phyloP scores from a whole-genome alignment of 371 early-diverging fungal species.

The Actinomortierella wolfii region DNA sequence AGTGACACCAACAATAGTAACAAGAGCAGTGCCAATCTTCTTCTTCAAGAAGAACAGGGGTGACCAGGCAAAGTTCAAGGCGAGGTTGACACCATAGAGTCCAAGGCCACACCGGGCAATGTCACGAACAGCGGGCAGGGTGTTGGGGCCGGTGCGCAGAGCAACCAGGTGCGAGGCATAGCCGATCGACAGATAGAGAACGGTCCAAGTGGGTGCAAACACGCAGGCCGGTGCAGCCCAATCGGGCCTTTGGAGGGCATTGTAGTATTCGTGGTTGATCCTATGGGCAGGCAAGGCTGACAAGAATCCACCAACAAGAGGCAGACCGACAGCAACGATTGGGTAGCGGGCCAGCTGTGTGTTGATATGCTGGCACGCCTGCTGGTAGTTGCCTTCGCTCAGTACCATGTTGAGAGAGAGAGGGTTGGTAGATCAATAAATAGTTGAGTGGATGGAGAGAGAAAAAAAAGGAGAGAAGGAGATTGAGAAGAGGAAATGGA shows the following conservation, averaged over 20 bases:
- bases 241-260: constrained; percentile 7
- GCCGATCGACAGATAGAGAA: constrained; percentile 24
- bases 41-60: constrained; percentile 33
- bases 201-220: constrained; percentile 22
- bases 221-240: constrained; percentile 20
- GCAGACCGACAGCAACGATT: constrained; percentile 32
- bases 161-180: constrained; percentile 39
- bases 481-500: too few species aligned
- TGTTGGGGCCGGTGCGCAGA: constrained; percentile 12
- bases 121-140: constrained; percentile 9
- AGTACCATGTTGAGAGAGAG: constrained; percentile 13
- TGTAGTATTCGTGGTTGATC: constrained; percentile 2
- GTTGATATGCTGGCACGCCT: constrained; percentile 17
- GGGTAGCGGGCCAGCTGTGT: constrained; percentile 38
- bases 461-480: too few species aligned
- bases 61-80: constrained; percentile 37
- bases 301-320: constrained; percentile 32
- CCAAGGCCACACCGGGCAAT: constrained; percentile 24
- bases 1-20: constrained; percentile 30
- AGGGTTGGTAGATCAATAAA: background rate
- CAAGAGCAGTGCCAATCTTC: constrained; percentile 31
- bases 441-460: too few species aligned
- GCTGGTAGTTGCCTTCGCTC: constrained; percentile 9
- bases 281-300: constrained; percentile 15
- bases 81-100: constrained; percentile 29